Evolutionary conservation across 306 rosid species (phyloP).

Genomic region (Arachis stenosperma): DNA sequence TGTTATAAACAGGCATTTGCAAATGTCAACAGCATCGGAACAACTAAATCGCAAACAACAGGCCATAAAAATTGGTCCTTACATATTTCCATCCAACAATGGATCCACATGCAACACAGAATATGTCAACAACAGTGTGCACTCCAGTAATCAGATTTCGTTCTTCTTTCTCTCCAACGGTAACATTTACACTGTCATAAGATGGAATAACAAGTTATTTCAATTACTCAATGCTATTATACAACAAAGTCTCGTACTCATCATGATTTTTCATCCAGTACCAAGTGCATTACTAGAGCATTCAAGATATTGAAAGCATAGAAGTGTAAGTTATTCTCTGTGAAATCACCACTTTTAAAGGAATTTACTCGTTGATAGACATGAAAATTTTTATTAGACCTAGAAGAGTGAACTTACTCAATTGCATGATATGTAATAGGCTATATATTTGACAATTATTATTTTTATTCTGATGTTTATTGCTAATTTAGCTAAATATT

Average conservation of each 20-base stretch:
- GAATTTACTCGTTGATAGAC: background rate
- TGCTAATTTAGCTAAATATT: slow-evolving; percentile 29
- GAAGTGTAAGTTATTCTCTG: background rate
- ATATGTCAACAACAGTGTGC: slow-evolving; percentile 77
- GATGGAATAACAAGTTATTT: slow-evolving; percentile 39
- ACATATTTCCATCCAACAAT: slow-evolving; percentile 89
- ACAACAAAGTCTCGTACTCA: slow-evolving; percentile 2
- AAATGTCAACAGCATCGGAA: slow-evolving; percentile 16
- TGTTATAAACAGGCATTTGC: background rate
- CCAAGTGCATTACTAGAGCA: background rate
- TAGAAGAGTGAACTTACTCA: background rate
- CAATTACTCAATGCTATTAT: slow-evolving; percentile 13
- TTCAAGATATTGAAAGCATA: slow-evolving; percentile 6
- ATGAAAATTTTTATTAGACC: background rate
- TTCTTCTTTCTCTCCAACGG: slow-evolving; percentile 65
- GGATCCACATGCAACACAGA: slow-evolving; percentile 75
- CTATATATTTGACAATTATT: background rate
- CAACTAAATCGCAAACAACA: background rate
- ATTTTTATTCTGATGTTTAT: background rate
- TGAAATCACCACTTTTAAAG: slow-evolving; percentile 1
- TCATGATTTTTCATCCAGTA: slow-evolving; percentile 14
- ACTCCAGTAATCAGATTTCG: slow-evolving; percentile 75
- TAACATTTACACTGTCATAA: slow-evolving; percentile 69
- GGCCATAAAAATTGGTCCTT: slow-evolving; percentile 39
- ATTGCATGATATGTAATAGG: background rate